Evolutionary conservation across 2,329 filamentous ascomycete genomes (phyloP).

Genomic region (Hypoxylon sp.): DNA sequence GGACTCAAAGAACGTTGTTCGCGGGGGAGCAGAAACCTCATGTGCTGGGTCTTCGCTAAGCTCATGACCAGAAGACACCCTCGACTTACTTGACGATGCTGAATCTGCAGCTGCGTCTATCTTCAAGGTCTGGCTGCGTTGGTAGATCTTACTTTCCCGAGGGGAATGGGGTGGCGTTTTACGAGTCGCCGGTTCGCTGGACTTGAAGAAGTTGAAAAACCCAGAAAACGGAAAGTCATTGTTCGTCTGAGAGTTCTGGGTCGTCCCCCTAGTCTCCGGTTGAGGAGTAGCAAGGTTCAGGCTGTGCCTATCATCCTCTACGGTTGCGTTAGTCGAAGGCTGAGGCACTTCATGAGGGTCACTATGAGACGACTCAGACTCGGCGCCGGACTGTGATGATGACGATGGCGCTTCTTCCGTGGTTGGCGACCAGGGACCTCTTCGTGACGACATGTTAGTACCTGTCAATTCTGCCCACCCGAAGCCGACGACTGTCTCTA

Average conservation of each 20-base stretch:
- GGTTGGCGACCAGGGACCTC: slow-evolving; percentile 60
- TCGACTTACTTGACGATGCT: slow-evolving; percentile 56
- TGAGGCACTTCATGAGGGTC: slow-evolving; percentile 76
- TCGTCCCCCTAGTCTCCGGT: slow-evolving; percentile 48
- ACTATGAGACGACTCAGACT: slow-evolving; percentile 50
- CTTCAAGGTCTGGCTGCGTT: slow-evolving; percentile 81
- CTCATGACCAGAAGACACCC: slow-evolving; percentile 67
- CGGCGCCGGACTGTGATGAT: slow-evolving; percentile 53
- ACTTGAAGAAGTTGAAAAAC: slow-evolving; percentile 82
- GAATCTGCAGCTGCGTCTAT: slow-evolving; percentile 56
- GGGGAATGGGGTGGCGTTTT: slow-evolving; percentile 59
- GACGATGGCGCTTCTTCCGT: slow-evolving; percentile 52
- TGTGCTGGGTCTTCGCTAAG: slow-evolving; percentile 59
- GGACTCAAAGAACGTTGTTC: slow-evolving; percentile 94
- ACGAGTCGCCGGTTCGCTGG: slow-evolving; percentile 61
- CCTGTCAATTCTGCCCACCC: slow-evolving; percentile 94
- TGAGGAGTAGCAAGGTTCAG: slow-evolving; percentile 62
- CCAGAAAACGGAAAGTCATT: slow-evolving; percentile 69
- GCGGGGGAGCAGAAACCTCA: slow-evolving; percentile 79
- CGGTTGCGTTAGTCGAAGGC: slow-evolving; percentile 74
- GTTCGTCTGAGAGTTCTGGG: slow-evolving; percentile 54
- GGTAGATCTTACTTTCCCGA: slow-evolving; percentile 79
- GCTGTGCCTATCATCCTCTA: slow-evolving; percentile 76
- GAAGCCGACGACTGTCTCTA: slow-evolving; percentile 93
- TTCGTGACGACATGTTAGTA: slow-evolving; percentile 69